phyloP scores from a whole-genome alignment of 2,329 filamentous ascomycete genomes.

The Ophiostoma sp. region DNA sequence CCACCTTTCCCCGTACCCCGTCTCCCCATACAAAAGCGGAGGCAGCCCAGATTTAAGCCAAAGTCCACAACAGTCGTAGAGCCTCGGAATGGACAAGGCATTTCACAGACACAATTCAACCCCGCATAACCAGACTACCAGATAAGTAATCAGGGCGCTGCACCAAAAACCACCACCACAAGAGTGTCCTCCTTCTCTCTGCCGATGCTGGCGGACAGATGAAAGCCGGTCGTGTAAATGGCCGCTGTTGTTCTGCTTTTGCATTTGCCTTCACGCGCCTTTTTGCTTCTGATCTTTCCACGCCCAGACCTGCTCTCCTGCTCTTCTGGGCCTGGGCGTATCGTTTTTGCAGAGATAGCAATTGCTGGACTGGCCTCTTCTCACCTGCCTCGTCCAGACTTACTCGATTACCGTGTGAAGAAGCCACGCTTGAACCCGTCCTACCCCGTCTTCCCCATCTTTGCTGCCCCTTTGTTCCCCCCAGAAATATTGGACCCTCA shows the following conservation, averaged over 20 bases:
- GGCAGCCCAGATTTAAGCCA: neutral
- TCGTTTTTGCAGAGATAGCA: neutral
- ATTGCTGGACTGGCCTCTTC: no score
- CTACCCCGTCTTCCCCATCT: neutral
- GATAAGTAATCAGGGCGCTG: neutral
- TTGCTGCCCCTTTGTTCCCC: neutral
- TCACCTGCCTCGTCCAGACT: neutral
- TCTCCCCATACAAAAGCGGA: neutral
- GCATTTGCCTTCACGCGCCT: neutral
- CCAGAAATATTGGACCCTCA: neutral
- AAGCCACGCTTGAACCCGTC: neutral
- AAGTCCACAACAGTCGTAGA: neutral
- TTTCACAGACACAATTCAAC: neutral
- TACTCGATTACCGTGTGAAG: neutral
- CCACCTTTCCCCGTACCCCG: neutral
- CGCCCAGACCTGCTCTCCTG: neutral
- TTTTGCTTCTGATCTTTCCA: neutral
- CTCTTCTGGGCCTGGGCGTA: neutral
- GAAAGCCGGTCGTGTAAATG: neutral
- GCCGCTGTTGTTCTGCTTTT: neutral
- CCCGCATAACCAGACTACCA: neutral
- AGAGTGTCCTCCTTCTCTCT: neutral
- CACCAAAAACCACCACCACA: neutral
- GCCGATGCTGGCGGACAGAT: neutral
- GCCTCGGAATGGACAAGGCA: neutral